Evolutionary conservation across 176 grass and related monocot species (phyloP), one percentile per base, ranked within the genome.

Genomic region (Musa itinerans): DNA sequence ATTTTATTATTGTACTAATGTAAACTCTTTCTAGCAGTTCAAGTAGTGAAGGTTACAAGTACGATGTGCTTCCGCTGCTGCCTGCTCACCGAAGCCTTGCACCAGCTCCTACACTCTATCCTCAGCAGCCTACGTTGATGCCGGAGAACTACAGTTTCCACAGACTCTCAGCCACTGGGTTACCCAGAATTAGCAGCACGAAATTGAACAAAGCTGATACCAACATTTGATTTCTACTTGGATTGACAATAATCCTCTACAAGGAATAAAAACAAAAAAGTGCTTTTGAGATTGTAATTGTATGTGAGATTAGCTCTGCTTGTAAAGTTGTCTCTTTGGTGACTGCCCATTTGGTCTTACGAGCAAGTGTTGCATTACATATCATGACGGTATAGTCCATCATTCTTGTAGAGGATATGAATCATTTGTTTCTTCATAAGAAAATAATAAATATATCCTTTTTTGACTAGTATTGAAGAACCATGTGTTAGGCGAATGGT

Each of bases 131-230:
- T 70, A 85, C 89, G 71, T 83, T 90, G 1, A 57, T 65, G 64
- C 85, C 75, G 11, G 78, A 89, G 79, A 99, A 82, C 62, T 93
- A 89, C 65, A 94, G 85, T 80, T 94, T 85, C 53, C 95, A 94
- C 65, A 91, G 95, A 81, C 82, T 91, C 79, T 89, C 87, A 15
- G 84, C 88, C 22, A 83, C 81, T 9, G 72, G 75, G 24, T 62
- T 79, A 50, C 75, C 88, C 49, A 88, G 94, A 61, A 83, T 84
- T 69, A 68, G 75, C 24, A 55, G 48, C 71, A 75, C 82, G 21
- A 86, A 79, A 87, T 68, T 82, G 76, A 99, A 66, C 61, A 81
- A 91, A 79, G 76, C 81, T 29, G 83, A 89, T 77, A 87, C 94
- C 62, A 91, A 92, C 81, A 84, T 94, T 56, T 99, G 86, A 85